Percentiles rank a stretch among this genome's conserved stretches.
Evolutionary conservation across 2,329 filamentous ascomycete species (phyloP).

Genomic region (Clonostachys byssicola): DNA sequence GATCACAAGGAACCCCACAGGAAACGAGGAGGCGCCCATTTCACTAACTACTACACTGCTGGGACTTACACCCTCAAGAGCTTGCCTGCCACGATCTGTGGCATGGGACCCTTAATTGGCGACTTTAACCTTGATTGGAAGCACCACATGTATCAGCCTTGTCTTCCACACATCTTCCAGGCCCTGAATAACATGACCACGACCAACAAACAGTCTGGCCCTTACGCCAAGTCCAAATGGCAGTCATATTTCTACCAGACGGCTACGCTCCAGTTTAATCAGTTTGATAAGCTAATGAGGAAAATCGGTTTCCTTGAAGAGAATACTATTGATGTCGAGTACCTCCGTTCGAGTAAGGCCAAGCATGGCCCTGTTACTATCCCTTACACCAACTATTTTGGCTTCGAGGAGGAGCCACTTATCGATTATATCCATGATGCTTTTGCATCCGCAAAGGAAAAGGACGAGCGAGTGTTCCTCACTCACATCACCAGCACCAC

Average conservation of each 20-base stretch:
- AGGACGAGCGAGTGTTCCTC: conserved; percentile 23
- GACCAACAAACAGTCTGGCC: no score
- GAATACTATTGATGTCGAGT: conserved; percentile 17
- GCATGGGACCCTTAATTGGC: conserved; percentile 22
- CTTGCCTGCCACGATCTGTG: conserved; percentile 23
- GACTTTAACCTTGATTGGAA: conserved; percentile 27
- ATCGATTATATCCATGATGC: conserved; percentile 29
- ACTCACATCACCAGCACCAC: conserved; percentile 27
- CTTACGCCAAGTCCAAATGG: conserved; percentile 13
- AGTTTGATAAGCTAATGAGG: conserved; percentile 20
- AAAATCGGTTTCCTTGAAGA: conserved; percentile 19
- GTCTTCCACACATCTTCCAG: conserved; percentile 19
- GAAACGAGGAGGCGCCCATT: conserved; percentile 22
- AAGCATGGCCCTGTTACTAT: conserved; percentile 20
- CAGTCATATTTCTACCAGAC: conserved; percentile 24
- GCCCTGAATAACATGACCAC: conserved; percentile 7
- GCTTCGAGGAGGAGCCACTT: conserved; percentile 31
- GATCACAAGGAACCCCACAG: neutral
- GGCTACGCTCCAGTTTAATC: conserved; percentile 24
- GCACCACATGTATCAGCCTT: conserved; percentile 30
- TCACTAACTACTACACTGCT: conserved; percentile 21
- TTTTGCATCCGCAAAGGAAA: conserved; percentile 17
- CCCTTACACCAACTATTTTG: conserved; percentile 34
- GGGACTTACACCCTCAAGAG: conserved; percentile 29
- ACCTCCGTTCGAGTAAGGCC: conserved; percentile 16